Percentiles rank a stretch among this genome's conserved stretches.
Evolutionary conservation across 345 rosid genomes (phyloP).

Genomic region (Punica granatum): DNA sequence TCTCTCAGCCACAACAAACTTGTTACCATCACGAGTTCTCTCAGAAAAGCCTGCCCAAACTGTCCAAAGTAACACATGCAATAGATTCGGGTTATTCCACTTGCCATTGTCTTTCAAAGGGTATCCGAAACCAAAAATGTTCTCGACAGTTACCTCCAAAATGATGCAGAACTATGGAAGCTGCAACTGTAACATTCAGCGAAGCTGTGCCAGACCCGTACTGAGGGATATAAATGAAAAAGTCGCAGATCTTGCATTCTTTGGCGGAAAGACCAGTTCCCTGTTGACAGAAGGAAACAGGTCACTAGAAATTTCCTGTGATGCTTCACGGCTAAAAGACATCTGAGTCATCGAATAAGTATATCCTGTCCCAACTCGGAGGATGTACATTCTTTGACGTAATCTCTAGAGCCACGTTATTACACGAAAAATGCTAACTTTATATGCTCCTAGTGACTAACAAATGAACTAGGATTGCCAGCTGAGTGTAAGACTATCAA

Average conservation of each 20-base stretch:
- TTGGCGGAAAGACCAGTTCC: conserved; percentile 88
- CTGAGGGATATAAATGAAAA: conserved; percentile 86
- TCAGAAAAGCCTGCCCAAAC: conserved; percentile 98
- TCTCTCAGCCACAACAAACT: conserved; percentile 75
- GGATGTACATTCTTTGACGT: neutral
- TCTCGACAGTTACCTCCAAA: conserved; percentile 60
- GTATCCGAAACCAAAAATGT: neutral
- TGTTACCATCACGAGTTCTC: conserved; percentile 72
- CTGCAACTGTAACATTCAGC: conserved; percentile 89
- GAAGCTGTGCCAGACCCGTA: conserved; percentile 95
- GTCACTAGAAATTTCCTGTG: neutral
- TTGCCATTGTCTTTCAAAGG: neutral
- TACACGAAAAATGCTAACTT: neutral
- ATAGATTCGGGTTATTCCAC: neutral
- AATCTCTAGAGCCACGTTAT: neutral
- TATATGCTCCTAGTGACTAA: neutral
- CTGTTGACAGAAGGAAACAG: conserved; percentile 23
- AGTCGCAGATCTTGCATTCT: conserved; percentile 88
- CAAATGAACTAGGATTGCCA: neutral
- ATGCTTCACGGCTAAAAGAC: neutral
- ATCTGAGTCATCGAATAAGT: neutral
- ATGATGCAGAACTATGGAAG: conserved; percentile 89
- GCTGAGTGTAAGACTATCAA: neutral
- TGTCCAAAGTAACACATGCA: conserved; percentile 20
- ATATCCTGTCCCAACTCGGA: neutral